Evolutionary conservation across 2,329 filamentous ascomycete species (phyloP).

Genomic region (Hymenoscyphus scutula): DNA sequence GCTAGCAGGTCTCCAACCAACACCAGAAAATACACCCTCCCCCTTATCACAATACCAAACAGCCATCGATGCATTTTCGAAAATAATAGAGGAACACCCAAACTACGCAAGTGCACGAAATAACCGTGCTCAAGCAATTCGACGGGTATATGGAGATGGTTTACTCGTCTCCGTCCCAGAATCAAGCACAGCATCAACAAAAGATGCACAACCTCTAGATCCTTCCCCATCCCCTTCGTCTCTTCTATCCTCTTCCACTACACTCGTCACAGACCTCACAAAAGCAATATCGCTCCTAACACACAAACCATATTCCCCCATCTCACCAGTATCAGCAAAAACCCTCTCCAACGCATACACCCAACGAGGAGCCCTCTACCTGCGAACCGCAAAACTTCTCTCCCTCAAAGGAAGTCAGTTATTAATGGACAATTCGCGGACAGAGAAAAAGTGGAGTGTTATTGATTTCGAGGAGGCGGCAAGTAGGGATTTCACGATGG

Average conservation of each 20-base stretch:
- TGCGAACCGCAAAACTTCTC: conserved; percentile 50
- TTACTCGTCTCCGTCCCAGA: conserved; percentile 44
- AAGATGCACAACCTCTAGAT: conserved; percentile 23
- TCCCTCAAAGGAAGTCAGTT: conserved; percentile 33
- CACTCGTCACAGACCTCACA: conserved; percentile 53
- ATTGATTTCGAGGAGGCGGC: conserved; percentile 61
- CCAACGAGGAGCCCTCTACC: conserved; percentile 65
- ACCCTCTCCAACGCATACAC: conserved; percentile 70
- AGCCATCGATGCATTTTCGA: conserved; percentile 49
- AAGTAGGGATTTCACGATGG: conserved; percentile 60
- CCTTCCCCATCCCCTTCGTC: conserved; percentile 43
- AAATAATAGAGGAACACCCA: conserved; percentile 57
- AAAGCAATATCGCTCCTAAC: conserved; percentile 57
- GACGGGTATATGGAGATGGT: conserved; percentile 61
- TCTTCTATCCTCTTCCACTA: conserved; percentile 42
- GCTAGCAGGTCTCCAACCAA: conserved; percentile 41
- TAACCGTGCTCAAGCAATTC: conserved; percentile 68
- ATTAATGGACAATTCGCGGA: conserved; percentile 23
- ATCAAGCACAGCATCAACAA: neutral
- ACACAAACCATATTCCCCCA: conserved; percentile 49
- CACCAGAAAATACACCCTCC: conserved; percentile 34
- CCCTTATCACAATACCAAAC: conserved; percentile 45
- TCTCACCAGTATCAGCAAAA: conserved; percentile 63
- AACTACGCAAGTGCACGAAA: conserved; percentile 71
- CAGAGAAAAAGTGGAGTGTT: conserved; percentile 47